Conservation (phyloP, 2,329 filamentous ascomycete species). For the Pyrenophora teres region DNA sequence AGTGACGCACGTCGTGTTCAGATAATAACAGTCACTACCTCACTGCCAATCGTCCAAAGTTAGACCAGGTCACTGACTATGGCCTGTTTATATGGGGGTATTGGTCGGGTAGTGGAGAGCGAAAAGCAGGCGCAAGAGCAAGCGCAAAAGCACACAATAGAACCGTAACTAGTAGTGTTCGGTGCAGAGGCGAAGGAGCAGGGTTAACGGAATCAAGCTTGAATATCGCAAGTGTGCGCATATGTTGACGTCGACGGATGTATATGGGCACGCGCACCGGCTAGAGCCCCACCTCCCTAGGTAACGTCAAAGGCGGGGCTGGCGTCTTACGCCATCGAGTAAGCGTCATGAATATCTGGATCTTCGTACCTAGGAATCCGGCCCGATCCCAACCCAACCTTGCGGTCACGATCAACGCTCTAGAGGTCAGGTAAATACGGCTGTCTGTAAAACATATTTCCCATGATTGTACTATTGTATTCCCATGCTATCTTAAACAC, state of each 20-base stretch:
- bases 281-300: no score
- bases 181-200: neutral
- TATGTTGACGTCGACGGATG: slow-evolving; percentile 3
- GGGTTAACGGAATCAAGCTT: neutral
- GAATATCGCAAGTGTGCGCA: neutral
- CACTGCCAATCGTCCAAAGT: neutral
- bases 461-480: no score
- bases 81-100: neutral
- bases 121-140: neutral
- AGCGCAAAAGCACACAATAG: neutral
- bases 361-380: no score
- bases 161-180: neutral
- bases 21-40: neutral
- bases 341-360: neutral
- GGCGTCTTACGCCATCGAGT: neutral
- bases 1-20: slow-evolving; percentile 3
- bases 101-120: neutral
- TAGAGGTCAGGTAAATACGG: neutral
- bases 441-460: no score
- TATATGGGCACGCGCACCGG: neutral
- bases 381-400: no score
- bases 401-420: no score
- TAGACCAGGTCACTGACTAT: neutral
- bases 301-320: neutral
- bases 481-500: no score